Evolutionary conservation across 257 asterid genomes (phyloP).

Genomic region (Plantago elongata): DNA sequence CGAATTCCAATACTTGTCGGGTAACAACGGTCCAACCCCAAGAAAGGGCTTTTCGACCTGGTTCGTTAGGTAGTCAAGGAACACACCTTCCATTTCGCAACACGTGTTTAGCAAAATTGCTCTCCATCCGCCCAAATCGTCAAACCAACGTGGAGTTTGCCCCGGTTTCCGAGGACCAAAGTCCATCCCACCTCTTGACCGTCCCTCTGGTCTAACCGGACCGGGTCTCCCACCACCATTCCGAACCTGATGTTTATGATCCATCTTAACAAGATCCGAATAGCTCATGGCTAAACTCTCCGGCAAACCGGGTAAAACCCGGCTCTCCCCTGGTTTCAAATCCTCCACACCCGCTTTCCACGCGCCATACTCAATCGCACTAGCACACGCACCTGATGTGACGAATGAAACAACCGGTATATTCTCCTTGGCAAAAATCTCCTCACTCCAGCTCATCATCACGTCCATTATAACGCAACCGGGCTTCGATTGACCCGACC

Average conservation of each 20-base stretch:
- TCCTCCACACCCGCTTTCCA: conserved; percentile 46
- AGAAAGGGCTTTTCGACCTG: conserved; percentile 39
- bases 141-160: conserved; percentile 46
- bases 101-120: conserved; percentile 59
- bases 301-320: conserved; percentile 40
- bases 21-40: conserved; percentile 63
- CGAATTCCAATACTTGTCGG: conserved; percentile 50
- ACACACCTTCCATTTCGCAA: conserved; percentile 43
- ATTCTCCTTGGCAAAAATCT: conserved; percentile 37
- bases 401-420: conserved; percentile 48
- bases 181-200: conserved; percentile 21
- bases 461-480: conserved; percentile 57
- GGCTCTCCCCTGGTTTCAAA: conserved; percentile 40
- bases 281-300: conserved; percentile 38
- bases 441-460: conserved; percentile 72
- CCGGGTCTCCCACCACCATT: not conserved
- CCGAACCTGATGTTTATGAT: conserved; percentile 2
- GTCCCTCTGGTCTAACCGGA: conserved; percentile 18
- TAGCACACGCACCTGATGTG: conserved; percentile 58
- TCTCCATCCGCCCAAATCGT: conserved; percentile 40
- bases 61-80: conserved; percentile 37
- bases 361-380: conserved; percentile 58
- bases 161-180: conserved; percentile 42
- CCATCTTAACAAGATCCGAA: conserved; percentile 35
- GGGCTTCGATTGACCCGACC: conserved; percentile 28